Evolutionary conservation across 2,329 filamentous ascomycete species (phyloP), one percentile per base, ranked within the genome.

Genomic region (Trichoderma breve): DNA sequence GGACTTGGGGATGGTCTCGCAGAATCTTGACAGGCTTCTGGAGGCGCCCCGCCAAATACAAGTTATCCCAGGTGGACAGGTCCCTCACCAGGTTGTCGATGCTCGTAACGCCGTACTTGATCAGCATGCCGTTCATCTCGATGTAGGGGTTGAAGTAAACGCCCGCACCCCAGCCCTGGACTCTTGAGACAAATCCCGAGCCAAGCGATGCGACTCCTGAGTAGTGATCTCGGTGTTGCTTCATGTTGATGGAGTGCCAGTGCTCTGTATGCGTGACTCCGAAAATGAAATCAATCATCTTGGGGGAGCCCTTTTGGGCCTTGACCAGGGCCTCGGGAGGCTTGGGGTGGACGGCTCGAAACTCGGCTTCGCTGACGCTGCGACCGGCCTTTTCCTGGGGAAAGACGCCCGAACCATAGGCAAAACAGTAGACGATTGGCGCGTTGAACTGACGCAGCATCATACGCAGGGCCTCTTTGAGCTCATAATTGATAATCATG

Each of bases 261-360:
- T 99, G 96, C 79, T 99, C 93, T 1, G 93, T 94, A 81, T 97
- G 93, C 1, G 93, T 93, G 12, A 98, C 95, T 30, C 95, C 96
- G 80, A 99, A 96, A 76, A 99, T 97, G 80, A 99, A 97, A 82
- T 99, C 96, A 74, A 99, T 97, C 91, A 98, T 97, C 84, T 98
- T 98, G 14, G 94, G 94, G 1, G 91, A 90, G 34, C 93, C 93
- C 77, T 93, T 91, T 81, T 98, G 95, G 75, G 94, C 93, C 76
- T 94, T 93, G 75, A 92, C 86, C 8, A 98, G 91, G 1, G 93
- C 93, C 67, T 90, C 86, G 1, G 94, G 93, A 1, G 95, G 91
- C 73, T 94, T 91, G 7, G 95, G 92, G 79, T 98, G 95, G 28
- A 95, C 89, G 24, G 90, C 89, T 72, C 82, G 85, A 74, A 89